Percentiles rank a stretch among this genome's conserved stretches.
Evolutionary conservation across 352 stramenopile genomes (phyloP).

Genomic region (Globisporangium carolinianum): DNA sequence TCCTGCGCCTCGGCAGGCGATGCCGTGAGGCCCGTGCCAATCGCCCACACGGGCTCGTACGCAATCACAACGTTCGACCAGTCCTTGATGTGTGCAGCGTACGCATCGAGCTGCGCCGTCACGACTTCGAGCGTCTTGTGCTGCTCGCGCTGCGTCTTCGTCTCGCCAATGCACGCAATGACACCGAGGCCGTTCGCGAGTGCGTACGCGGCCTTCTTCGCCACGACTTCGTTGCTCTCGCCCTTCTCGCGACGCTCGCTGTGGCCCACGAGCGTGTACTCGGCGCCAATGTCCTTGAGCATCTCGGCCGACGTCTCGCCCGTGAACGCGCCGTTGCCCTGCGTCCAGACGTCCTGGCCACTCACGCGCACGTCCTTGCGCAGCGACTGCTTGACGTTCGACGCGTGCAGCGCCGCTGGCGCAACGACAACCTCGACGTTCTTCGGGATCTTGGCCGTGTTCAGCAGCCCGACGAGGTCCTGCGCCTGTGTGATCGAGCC

Average conservation of each 20-base stretch:
- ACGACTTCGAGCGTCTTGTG: conserved; percentile 93
- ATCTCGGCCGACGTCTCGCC: conserved; percentile 98
- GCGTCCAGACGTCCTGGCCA: conserved; percentile 94
- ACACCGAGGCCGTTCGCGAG: conserved; percentile 91
- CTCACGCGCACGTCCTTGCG: conserved; percentile 68
- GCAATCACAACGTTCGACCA: conserved; percentile 95
- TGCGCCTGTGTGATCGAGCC: conserved; percentile 60
- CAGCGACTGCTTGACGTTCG: conserved; percentile 51
- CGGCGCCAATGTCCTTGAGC: conserved; percentile 92
- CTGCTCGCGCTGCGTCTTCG: conserved; percentile 90
- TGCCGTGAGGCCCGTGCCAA: conserved; percentile 96
- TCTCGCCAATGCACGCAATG: conserved; percentile 97
- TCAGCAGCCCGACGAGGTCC: conserved; percentile 74
- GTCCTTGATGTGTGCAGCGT: conserved; percentile 84
- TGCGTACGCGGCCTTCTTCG: conserved; percentile 92
- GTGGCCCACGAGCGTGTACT: conserved; percentile 96
- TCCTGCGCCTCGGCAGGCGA: conserved; percentile 98
- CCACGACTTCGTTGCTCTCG: conserved; percentile 90
- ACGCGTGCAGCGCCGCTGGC: conserved; percentile 90
- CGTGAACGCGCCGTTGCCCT: conserved; percentile 95
- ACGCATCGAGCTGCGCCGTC: conserved; percentile 90
- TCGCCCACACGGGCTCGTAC: conserved; percentile 98
- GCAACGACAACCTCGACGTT: conserved; percentile 96
- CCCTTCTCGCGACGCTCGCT: conserved; percentile 92
- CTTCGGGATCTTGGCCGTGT: conserved; percentile 73